Percentiles rank a stretch among this genome's conserved stretches.
These are phyloP conservation scores for Metschnikowia koreensis DNA, from an alignment of 805 yeast genomes.

Conservation along the genomic window DNA sequence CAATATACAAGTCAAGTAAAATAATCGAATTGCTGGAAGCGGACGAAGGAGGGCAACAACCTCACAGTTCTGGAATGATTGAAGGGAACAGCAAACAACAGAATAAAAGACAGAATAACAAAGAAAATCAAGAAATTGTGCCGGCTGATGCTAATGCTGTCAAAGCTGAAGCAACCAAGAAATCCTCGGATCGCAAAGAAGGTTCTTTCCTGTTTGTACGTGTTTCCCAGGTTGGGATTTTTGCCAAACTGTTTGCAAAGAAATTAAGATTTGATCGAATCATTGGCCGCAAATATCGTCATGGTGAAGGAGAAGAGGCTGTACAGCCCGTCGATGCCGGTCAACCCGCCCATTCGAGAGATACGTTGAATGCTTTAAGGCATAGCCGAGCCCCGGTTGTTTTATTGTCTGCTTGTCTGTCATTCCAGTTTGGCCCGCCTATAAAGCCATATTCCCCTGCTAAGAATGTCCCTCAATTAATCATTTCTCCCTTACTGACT, in stretches of 20 bases:
- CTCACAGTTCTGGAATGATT: neutral
- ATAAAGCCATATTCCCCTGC: slow-evolving; percentile 8
- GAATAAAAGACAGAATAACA: neutral
- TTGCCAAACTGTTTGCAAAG: slow-evolving; percentile 1
- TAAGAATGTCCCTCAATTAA: slow-evolving; percentile 3
- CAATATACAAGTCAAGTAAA: slow-evolving; percentile 6
- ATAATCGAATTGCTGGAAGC: slow-evolving; percentile 4
- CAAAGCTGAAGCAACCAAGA: neutral
- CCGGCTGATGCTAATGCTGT: neutral
- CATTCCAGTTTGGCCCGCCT: slow-evolving; percentile 9
- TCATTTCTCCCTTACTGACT: slow-evolving; percentile 7
- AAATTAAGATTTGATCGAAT: neutral
- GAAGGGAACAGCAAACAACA: neutral
- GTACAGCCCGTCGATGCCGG: neutral
- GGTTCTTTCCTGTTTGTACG: neutral
- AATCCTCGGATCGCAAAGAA: neutral
- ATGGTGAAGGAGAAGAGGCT: neutral
- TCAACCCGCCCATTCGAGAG: neutral
- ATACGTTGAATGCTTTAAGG: slow-evolving; percentile 3
- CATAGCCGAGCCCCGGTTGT: neutral
- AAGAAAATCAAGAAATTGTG: neutral
- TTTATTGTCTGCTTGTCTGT: slow-evolving; percentile 9
- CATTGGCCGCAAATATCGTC: neutral
- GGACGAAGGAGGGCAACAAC: neutral
- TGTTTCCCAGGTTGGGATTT: slow-evolving; percentile 2